Base-by-base conservation (phyloP, 805 yeast species). In the Cyberlindnera meyerae region DNA sequence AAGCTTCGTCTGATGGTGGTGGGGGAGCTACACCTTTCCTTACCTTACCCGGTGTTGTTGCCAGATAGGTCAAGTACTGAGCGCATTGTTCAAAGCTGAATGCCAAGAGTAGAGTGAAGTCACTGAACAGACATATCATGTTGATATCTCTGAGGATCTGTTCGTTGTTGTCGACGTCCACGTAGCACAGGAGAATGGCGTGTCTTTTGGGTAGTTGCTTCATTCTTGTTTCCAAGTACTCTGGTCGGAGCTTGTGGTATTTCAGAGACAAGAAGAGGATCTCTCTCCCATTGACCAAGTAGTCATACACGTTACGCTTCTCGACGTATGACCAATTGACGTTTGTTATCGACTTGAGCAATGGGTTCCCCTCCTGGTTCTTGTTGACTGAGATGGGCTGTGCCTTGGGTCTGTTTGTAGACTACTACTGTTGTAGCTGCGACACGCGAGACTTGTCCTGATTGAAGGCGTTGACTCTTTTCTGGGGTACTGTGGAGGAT, bases 171-270 rank as follows among this genome's bases (percentile, higher is more conserved):
- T 73, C 81, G 9, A 80, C 73, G 51, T 82, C 93, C 6, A 82
- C 79, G 6, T 80, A 77, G 22, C 75, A 72, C 30, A 82, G 55
- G 18, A 82, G 48, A 2, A 82, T 66, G n/a, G 81, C 68, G 8
- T 68, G 63, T 24, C 63, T 60, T 48, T 64, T 70, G 6, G 49
- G 29, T 36, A 62, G 44, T 22, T 63, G 58, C 42, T 59, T 65
- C 57, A 80, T 66, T 41, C 82, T 65, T 43, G 73, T 74, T 59
- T 74, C 71, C 4, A 84, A 69, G 48, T 84, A 83, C 47, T 82
- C 90, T 0, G 89, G 87, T 45, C 79, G 82, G 27, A 84, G 61
- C 55, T 82, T 82, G 52, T 82, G 87, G 54, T 83, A 84, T 34
- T 80, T 79, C 32, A 84, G 56, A 1, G 86, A 76, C 4, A 84